Percentiles rank a stretch among this genome's conserved stretches.
Conservation (phyloP, 352 stramenopile genomes). For the Pythium dissotocum region DNA sequence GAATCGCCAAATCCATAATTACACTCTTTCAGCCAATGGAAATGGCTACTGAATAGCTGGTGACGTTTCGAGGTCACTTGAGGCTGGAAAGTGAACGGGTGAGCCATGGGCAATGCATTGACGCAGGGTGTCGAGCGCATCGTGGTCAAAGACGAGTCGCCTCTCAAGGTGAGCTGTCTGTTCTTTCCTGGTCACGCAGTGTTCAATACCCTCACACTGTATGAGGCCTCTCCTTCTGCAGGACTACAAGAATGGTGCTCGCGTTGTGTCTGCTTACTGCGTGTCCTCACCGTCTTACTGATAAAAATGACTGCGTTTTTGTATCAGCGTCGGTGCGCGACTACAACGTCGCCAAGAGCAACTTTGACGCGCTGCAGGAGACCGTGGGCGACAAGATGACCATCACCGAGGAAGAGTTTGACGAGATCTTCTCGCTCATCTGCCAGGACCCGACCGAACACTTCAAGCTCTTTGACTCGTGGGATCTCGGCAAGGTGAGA, state of each 20-base stretch:
- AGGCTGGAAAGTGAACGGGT: neutral
- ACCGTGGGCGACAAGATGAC: conserved; percentile 79
- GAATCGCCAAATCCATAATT: neutral
- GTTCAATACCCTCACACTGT: neutral
- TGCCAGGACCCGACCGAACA: conserved; percentile 68
- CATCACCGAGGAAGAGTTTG: conserved; percentile 68
- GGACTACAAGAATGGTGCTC: conserved; percentile 34
- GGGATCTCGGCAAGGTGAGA: conserved; percentile 51
- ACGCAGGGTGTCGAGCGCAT: conserved; percentile 27
- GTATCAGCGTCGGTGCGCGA: conserved; percentile 40
- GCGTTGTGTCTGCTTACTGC: neutral
- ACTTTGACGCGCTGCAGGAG: conserved; percentile 62
- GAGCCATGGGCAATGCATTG: conserved; percentile 29
- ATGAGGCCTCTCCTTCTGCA: conserved; percentile 6
- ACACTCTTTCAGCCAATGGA: neutral
- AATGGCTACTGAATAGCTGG: neutral
- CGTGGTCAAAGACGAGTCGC: conserved; percentile 27
- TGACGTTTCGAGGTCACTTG: neutral
- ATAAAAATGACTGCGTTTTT: neutral
- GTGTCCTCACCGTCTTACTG: neutral
- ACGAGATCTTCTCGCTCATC: conserved; percentile 78
- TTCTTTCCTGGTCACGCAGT: no score
- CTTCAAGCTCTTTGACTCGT: conserved; percentile 70
- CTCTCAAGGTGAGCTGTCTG: conserved; percentile 11
- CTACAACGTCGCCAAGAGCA: conserved; percentile 52